Base-by-base conservation (phyloP, 2,329 filamentous ascomycete genomes). In the Colletotrichum shisoi region DNA sequence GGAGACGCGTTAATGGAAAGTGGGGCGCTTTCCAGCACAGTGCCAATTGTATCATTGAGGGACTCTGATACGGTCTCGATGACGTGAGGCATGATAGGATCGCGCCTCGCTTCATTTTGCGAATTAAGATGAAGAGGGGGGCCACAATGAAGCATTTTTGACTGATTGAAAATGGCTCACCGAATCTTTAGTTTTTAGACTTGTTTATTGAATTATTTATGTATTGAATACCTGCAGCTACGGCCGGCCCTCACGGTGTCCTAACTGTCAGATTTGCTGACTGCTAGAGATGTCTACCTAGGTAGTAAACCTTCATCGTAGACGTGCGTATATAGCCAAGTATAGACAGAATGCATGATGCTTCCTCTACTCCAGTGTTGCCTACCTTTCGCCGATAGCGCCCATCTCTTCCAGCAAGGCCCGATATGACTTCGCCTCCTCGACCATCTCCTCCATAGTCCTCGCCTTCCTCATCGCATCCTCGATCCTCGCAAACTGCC, bases 381-480 rank as follows among this genome's bases (percentile, higher is more conserved):
- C 13, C 21, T 34, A 75, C 19, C n/a, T 34, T 46, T 53, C 46
- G 7, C 8, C n/a, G 7, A 11, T 3, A 39, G 19, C 57, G 27
- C 75, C 78, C 79, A 84, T 81, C 70, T 79, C 77, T 68, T 72
- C 75, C 71, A 89, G 71, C 12, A 81, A 82, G 53, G 75, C 74
- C 63, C 84, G 86, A 73, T 94, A 87, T 81, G 85, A 81, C 71
- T 84, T 82, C 11, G 93, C 93, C 82, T 97, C 94, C 11, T 82
- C 83, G 69, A 83, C 82, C 94, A 98, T 97, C 74, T 92, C 91
- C 72, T 88, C 88, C 76, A 85, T 84, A 24, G 79, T 85, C 76
- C 93, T 86, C 7, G 91, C 83, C 76, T 83, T 81, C 71, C 94
- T 85, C 69, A 86, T 84, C 62, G 87, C 85, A 71, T 93, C 89